Evolutionary conservation across 805 yeast species (phyloP), one percentile per base, ranked within the genome.

Genomic region (Metschnikowia gruessii): DNA sequence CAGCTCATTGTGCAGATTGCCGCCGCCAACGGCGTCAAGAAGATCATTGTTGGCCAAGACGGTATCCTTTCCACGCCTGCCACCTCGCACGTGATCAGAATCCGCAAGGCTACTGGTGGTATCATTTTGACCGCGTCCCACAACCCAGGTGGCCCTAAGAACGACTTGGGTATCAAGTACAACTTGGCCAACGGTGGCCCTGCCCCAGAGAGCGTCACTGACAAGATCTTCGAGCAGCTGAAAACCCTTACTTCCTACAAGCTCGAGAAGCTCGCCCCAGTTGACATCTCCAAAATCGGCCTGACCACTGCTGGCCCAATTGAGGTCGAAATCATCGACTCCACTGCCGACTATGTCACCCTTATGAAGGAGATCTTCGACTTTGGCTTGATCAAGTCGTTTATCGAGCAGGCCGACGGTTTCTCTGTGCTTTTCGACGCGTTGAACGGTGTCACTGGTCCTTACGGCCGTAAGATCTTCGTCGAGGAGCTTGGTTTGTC

Each of bases 121-220:
- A 92, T 92, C 69, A 88, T 94, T 55, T 75, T 92, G 61, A 92
- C 99, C 8, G 98, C 98, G 2, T 85, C 95, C 19, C 99, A 92
- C 69, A 92, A 92, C 68, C 99, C 99, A 15, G 99, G 99, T 64
- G 97, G 98, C 8, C 96, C 96, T 48, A 70, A 76, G 22, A 83
- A 87, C 54, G 99, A 92, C 64, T 77, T 90, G 63, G 99, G 99
- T 45, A 92, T 92, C 74, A 92, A 92, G 72, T 94, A 94, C 74
- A 94, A 92, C 68, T 74, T 94, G 65, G 80, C 87, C 53, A 92
- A 92, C 63, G 99, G 99, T 56, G 99, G 97, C 2, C 99, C 99
- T 35, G 98, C 98, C 10, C 99, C 99, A 11, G 99, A 92, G 66
- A 70, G 85, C 13, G 95, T 94, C 49, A 92, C 99, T 11, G 80